Base-by-base conservation (phyloP, 257 asterid genomes). In the Nicotiana paniculata region DNA sequence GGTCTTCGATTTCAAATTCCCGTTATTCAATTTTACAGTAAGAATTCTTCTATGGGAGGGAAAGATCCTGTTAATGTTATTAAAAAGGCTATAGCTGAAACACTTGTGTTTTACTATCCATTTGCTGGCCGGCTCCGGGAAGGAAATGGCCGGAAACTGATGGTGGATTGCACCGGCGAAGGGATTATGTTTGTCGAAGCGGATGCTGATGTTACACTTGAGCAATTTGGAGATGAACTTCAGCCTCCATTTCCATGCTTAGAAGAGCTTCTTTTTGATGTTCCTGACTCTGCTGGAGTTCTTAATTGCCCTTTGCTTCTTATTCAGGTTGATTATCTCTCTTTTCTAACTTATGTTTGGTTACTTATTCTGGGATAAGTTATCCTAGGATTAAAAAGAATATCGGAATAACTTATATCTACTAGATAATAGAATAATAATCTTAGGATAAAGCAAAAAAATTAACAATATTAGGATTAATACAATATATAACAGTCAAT, bases 261-360 rank as follows among this genome's bases (percentile, higher is more conserved):
- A 64, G 93, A 91, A 85, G 93, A 93, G 79, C 90, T 92, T 21
- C 89, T 92, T n/a, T 89, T 39, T 77, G 89, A 91, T 67, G 92
- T 86, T 30, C 93, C 95, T 1, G 91, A 83, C 65, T 89, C 94
- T 55, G 82, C 76, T 1, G 97, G 85, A 57, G 83, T 93, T 5
- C 66, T 86, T 18, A 16, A 87, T 57, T 87, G 85, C 62, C 95
- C 95, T 10, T 55, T 93, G 78, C 37, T 93, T 62, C 92, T 90
- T 61, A 84, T 93, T 82, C 97, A 93, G 97, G 95, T 91, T 77
- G 3, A 13, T 24, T 65, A 9, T 24, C 24, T 61, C n/a, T 15
- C 17, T 4, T 13, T 16, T 1, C 43, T n/a, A 30, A 9, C 35
- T 32, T 32, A 3, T 32, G 0, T 32, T 3, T 32, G 4, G 35